A percentile compares a stretch with the other conserved stretches of the same genome.
Evolutionary conservation across 2,329 filamentous ascomycete species (phyloP).

Genomic region (Aspergillus carbonarius): DNA sequence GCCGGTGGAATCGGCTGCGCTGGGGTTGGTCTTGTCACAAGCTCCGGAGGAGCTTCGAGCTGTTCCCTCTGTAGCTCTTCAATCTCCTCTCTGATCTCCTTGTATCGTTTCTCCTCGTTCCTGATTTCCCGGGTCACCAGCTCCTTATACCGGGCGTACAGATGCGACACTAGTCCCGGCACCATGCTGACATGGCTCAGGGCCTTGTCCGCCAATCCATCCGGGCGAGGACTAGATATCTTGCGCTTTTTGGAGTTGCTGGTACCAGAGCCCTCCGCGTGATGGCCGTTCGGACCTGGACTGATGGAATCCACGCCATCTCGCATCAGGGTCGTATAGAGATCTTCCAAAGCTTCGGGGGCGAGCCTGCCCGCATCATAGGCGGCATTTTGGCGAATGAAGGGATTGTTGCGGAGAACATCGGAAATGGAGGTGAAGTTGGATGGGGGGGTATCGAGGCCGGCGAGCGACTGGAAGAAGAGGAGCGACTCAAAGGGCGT

Average conservation of each 20-base stretch:
- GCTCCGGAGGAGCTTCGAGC: constrained; percentile 44
- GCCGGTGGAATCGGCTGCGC: constrained; percentile 8
- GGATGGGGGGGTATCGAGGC: constrained; percentile 63
- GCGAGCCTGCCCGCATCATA: constrained; percentile 74
- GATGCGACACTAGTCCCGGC: constrained; percentile 66
- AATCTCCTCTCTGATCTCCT: constrained; percentile 66
- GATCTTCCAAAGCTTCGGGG: constrained; percentile 73
- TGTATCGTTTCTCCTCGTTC: constrained; percentile 69
- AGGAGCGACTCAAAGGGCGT: constrained; percentile 83
- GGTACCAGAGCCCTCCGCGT: constrained; percentile 26
- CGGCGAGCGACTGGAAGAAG: constrained; percentile 75
- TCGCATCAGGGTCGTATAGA: constrained; percentile 73
- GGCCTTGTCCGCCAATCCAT: constrained; percentile 63
- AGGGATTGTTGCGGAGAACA: constrained; percentile 68
- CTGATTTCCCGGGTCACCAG: constrained; percentile 68
- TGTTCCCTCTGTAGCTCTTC: constrained; percentile 63
- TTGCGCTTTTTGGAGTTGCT: constrained; percentile 72
- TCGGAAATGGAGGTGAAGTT: constrained; percentile 73
- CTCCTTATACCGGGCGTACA: constrained; percentile 74
- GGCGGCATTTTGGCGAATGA: constrained; percentile 66
- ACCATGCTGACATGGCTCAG: constrained; percentile 66
- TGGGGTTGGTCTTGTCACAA: not conserved
- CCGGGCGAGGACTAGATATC: constrained; percentile 62
- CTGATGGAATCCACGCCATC: constrained; percentile 62
- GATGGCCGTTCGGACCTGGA: constrained; percentile 25